Conservation (phyloP, 1,284 basidiomycete genomes). For the Vanrija pseudolonga region DNA sequence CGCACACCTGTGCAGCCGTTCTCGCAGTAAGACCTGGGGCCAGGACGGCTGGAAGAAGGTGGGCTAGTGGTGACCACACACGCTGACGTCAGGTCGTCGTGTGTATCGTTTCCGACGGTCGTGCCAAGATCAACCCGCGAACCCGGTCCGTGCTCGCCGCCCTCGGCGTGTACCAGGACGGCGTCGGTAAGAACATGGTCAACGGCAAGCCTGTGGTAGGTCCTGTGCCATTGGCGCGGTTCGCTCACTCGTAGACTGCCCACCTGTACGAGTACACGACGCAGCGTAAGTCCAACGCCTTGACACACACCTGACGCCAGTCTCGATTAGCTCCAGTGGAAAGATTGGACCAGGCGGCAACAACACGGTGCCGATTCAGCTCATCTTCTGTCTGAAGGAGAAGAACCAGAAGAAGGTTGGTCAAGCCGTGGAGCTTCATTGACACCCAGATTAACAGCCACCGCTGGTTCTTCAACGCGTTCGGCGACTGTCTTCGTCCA, state of each 20-base stretch:
- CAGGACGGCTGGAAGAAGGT: constrained; percentile 97
- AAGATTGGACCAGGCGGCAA: constrained; percentile 68
- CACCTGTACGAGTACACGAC: constrained; percentile 95
- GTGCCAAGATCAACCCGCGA: constrained; percentile 77
- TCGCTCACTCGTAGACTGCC: constrained; percentile 54
- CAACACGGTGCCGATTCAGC: constrained; percentile 78
- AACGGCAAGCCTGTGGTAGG: constrained; percentile 70
- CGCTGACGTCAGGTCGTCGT: constrained; percentile 50
- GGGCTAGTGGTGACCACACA: constrained; percentile 47
- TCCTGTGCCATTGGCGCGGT: not conserved
- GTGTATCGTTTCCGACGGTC: constrained; percentile 67
- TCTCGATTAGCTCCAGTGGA: constrained; percentile 73
- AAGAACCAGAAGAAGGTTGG: constrained; percentile 68
- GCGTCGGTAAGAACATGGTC: constrained; percentile 86
- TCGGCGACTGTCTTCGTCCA: constrained; percentile 31
- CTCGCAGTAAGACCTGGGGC: constrained; percentile 82
- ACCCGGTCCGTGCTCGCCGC: constrained; percentile 81
- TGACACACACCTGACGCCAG: constrained; percentile 48
- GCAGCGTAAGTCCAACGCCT: constrained; percentile 59
- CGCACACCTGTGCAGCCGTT: constrained; percentile 40
- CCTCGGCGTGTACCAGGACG: constrained; percentile 81
- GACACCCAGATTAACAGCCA: constrained; percentile 52
- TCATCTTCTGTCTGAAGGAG: constrained; percentile 93
- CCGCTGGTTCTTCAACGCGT: constrained; percentile 4
- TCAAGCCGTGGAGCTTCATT: constrained; percentile 11